Conservation (phyloP, 2,329 filamentous ascomycete genomes). For the Claviceps monticola region DNA sequence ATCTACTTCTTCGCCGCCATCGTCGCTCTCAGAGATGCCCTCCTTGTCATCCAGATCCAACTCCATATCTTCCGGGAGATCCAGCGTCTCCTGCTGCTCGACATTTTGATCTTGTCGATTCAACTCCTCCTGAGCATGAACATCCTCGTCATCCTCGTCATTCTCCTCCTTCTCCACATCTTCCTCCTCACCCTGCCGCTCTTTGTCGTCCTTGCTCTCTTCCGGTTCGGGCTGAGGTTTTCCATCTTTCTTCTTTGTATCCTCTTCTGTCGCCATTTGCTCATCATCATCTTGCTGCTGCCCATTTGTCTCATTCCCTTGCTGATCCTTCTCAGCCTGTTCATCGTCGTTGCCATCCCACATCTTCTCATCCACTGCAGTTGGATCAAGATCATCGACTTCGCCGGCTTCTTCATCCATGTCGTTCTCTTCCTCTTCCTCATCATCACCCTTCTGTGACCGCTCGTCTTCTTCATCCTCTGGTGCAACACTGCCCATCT, state of each 20-base stretch:
- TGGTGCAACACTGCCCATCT: slow-evolving; percentile 53
- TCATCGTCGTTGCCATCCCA: slow-evolving; percentile 83
- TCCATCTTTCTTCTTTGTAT: slow-evolving; percentile 31
- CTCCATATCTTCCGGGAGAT: slow-evolving; percentile 79
- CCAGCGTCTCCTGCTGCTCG: slow-evolving; percentile 68
- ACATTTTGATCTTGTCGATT: slow-evolving; percentile 59
- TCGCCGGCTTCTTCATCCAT: slow-evolving; percentile 84
- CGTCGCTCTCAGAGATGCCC: slow-evolving; percentile 40
- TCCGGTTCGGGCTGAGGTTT: slow-evolving; percentile 35
- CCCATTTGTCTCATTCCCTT: slow-evolving; percentile 58
- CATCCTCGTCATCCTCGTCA: slow-evolving; percentile 46
- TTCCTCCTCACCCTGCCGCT: slow-evolving; percentile 21
- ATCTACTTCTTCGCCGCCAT: slow-evolving; percentile 35
- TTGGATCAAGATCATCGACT: slow-evolving; percentile 80
- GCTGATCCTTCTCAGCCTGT: slow-evolving; percentile 69
- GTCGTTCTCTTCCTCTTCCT: slow-evolving; percentile 54
- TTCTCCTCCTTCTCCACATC: slow-evolving; percentile 18
- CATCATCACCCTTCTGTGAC: slow-evolving; percentile 46
- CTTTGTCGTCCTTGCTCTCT: slow-evolving; percentile 23
- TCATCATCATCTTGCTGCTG: slow-evolving; percentile 53
- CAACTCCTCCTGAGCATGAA: slow-evolving; percentile 39
- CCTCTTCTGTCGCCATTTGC: slow-evolving; percentile 44
- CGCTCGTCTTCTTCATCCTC: slow-evolving; percentile 47
- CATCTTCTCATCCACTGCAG: slow-evolving; percentile 93
- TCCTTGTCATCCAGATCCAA: slow-evolving; percentile 62